These are phyloP conservation scores for Leucaena leucocephala DNA, from an alignment of 306 rosid genomes.

Conservation along the genomic window DNA sequence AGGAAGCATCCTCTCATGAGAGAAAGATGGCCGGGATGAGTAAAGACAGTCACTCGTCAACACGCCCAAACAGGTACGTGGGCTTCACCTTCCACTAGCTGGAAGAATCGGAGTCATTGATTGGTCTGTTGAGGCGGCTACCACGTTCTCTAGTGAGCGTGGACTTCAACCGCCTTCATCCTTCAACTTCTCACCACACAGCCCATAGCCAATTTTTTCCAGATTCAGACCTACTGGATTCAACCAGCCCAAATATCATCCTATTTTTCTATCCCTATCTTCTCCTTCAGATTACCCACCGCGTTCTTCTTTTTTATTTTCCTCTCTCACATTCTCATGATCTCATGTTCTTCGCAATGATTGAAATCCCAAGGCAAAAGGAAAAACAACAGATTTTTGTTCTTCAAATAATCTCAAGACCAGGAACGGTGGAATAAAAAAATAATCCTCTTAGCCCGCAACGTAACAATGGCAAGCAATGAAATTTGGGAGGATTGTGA, in stretches of 20 bases:
- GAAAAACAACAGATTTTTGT: background rate
- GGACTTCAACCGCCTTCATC: conserved; percentile 23
- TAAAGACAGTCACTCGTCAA: background rate
- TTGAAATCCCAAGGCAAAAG: background rate
- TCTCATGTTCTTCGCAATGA: background rate
- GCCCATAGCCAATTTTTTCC: background rate
- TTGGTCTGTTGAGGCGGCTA: conserved; percentile 45
- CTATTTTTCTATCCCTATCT: background rate
- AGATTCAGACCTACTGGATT: background rate
- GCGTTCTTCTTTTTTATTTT: background rate
- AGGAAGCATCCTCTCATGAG: background rate
- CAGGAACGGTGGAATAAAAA: background rate
- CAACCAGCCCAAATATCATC: background rate
- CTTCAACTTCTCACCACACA: conserved; percentile 15
- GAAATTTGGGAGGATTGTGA: background rate
- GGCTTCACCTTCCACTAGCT: conserved; percentile 8
- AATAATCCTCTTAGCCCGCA: background rate
- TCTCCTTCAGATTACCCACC: conserved; percentile 3
- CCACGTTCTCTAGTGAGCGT: conserved; percentile 31
- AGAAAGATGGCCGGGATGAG: background rate
- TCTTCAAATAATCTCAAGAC: background rate
- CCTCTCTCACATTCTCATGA: background rate
- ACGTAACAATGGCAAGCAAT: background rate
- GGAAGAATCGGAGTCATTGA: conserved; percentile 2
- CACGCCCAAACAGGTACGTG: background rate